Percentiles rank a stretch among this genome's conserved stretches.
These are phyloP conservation scores for Ehretia macrophylla DNA, from an alignment of 257 asterid genomes.

Conservation along the genomic window DNA sequence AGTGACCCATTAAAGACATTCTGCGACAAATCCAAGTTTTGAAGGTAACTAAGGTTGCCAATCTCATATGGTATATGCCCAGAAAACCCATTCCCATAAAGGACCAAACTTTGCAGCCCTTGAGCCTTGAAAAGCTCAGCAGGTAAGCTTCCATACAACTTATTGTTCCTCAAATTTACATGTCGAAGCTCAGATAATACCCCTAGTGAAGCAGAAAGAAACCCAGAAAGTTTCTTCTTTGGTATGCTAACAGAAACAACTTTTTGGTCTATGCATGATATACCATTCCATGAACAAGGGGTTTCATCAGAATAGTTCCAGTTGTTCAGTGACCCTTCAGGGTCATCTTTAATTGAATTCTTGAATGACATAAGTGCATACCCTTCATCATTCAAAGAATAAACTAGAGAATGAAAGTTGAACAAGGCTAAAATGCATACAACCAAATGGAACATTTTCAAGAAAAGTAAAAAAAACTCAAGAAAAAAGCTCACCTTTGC, in stretches of 20 bases:
- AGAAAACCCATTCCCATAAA: constrained; percentile 64
- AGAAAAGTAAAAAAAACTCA: constrained; percentile 11
- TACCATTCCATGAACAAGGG: constrained; percentile 96
- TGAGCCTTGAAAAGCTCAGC: constrained; percentile 42
- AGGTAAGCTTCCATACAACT: constrained; percentile 53
- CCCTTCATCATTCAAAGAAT: constrained; percentile 68
- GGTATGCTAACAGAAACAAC: constrained; percentile 71
- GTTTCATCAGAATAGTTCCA: constrained; percentile 73
- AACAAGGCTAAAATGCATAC: constrained; percentile 29
- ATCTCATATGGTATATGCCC: constrained; percentile 67
- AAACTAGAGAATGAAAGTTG: constrained; percentile 32
- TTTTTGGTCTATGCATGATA: constrained; percentile 59
- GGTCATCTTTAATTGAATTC: constrained; percentile 51
- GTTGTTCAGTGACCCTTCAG: constrained; percentile 56
- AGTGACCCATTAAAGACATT: constrained; percentile 65
- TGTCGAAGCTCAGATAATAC: constrained; percentile 72
- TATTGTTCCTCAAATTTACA: constrained; percentile 65
- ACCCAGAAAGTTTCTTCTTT: constrained; percentile 62
- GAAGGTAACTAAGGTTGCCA: constrained; percentile 63
- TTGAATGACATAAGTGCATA: constrained; percentile 62
- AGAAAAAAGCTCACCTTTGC: constrained; percentile 30
- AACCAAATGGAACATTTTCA: constrained; percentile 43
- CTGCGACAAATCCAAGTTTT: constrained; percentile 56
- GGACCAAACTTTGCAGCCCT: constrained; percentile 80
- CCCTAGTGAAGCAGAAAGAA: constrained; percentile 66